Base-by-base conservation (phyloP, 192 early-diverging fungal species). In the Chytriomyces sp. region DNA sequence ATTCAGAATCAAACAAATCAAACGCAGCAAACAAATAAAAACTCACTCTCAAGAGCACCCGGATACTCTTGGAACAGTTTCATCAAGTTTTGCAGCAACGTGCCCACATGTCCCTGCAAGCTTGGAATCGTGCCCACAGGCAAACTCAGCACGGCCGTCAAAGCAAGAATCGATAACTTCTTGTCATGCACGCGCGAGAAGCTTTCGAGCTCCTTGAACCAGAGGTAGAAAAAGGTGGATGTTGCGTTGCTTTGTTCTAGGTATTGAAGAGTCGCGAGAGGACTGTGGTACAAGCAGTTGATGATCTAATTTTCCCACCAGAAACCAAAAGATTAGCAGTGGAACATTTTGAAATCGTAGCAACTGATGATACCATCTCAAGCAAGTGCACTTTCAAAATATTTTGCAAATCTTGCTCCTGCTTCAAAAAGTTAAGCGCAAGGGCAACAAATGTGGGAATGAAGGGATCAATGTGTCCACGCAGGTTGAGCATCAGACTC, bases 401-500 rank as follows among this genome's bases (percentile, higher is more conserved):
- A 18, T 61, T 9, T 62, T 75, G 73, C 6, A 75, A n/a, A 35
- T 75, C 63, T 24, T 66, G n/a, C 35, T 71, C 73, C 24, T 77
- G 45, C 44, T 67, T 75, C 63, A 82, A 66, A 47, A 60, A 69
- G 46, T 67, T 67, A 3, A 71, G 49, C 18, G 81, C 49, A 45
- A 76, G 45, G 6, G 67, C 61, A n/a, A 82, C 43, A 50, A 82
- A 78, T 59, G 70, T 24, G 46, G 77, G 77, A 18, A 82, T 73
- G 70, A 69, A 75, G 61, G 82, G 85, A 75, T 98, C 96, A 9
- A 97, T 82, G 73, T 88, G 87, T 64, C 94, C 95, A 46, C 91
- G 91, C 35, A 94, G 91, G 76, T 97, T 88, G 26, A 96, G 81
- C 81, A 97, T 81, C 59, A 99, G 83, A 6, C 93, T 89, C 81